Conservation (phyloP, 2,329 filamentous ascomycete species). For the Verticillium albo-atrum region DNA sequence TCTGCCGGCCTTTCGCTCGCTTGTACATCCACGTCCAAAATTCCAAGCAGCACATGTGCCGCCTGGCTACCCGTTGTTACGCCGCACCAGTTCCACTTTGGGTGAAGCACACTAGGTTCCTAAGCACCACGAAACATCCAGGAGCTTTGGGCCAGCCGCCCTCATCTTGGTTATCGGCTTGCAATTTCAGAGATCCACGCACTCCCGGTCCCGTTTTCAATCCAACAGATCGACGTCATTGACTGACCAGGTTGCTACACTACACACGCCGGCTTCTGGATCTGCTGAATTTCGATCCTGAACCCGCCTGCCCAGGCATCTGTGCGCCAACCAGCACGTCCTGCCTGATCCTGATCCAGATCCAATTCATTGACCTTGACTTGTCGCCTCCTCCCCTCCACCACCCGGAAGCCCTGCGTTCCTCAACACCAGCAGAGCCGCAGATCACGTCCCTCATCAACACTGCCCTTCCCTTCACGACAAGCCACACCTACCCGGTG, state of each 20-base stretch:
- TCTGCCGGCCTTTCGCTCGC: not conserved
- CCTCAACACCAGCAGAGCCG: not conserved
- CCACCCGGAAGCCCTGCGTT: not conserved
- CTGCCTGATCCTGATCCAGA: no score
- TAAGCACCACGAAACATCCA: not conserved
- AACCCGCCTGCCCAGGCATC: not conserved
- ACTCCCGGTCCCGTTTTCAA: not conserved
- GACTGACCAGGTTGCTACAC: not conserved
- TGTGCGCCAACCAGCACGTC: not conserved
- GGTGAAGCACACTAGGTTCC: not conserved
- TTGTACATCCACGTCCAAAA: not conserved
- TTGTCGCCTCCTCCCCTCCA: not conserved
- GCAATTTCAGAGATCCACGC: not conserved
- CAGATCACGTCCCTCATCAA: not conserved
- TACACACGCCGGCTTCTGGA: not conserved
- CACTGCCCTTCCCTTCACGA: no score
- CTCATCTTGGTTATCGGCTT: conserved; percentile 1
- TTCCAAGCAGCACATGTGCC: not conserved
- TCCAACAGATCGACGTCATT: not conserved
- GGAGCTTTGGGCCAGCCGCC: not conserved
- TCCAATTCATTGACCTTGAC: not conserved
- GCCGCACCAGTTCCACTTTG: not conserved
- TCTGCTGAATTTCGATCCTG: not conserved
- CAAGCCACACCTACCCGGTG: not conserved
- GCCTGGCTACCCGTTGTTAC: not conserved